A percentile compares a stretch with the other conserved stretches of the same genome.
phyloP scores from a whole-genome alignment of 257 asterid species.

The Solanum stenotomum region DNA sequence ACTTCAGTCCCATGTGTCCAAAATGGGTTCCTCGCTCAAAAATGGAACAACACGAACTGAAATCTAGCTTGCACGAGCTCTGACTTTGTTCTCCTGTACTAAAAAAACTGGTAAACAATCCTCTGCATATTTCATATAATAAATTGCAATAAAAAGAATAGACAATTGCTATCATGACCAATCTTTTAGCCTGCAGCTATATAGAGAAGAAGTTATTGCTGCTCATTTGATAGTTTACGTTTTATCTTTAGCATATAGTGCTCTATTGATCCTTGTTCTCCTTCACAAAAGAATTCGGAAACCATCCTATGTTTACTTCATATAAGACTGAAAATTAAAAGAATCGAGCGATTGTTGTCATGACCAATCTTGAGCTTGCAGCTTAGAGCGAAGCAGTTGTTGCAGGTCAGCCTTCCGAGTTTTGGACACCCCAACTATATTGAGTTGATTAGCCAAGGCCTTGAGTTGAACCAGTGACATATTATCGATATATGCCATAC shows the following conservation, averaged over 20 bases:
- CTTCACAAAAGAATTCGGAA: background rate
- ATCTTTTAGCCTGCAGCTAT: background rate
- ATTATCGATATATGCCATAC: background rate
- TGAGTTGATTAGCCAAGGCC: conserved; percentile 26
- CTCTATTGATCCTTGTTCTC: background rate
- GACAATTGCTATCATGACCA: background rate
- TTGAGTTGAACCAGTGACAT: conserved; percentile 17
- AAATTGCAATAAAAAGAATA: background rate
- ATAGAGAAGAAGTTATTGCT: background rate
- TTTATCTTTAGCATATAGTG: background rate
- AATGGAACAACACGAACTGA: background rate
- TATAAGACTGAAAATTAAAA: background rate
- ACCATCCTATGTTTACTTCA: background rate
- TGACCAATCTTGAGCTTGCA: background rate
- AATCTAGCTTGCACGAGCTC: background rate
- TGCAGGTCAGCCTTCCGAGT: conserved; percentile 22
- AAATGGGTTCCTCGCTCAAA: background rate
- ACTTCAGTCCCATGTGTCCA: background rate
- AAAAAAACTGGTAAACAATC: background rate
- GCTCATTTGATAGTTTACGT: background rate
- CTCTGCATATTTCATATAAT: background rate
- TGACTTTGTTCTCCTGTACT: background rate
- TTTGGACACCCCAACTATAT: conserved; percentile 11
- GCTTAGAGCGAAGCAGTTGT: conserved; percentile 1
- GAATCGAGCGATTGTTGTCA: background rate